Evolutionary conservation across 805 yeast species (phyloP).

Genomic region (Schwanniomyces polymorphus): DNA sequence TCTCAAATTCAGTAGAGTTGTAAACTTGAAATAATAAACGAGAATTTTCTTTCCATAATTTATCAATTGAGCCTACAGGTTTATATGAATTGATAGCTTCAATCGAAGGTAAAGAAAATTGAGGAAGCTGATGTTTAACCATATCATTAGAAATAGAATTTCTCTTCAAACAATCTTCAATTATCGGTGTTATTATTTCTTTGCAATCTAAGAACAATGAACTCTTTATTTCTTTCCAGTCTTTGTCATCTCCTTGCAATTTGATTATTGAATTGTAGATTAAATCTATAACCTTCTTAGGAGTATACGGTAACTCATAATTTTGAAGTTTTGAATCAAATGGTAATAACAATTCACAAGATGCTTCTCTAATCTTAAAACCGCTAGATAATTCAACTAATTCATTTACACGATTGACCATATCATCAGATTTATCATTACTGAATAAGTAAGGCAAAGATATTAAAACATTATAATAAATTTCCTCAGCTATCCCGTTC

Average conservation of each 20-base stretch:
- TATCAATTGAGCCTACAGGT: conserved; percentile 47
- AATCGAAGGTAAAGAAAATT: conserved; percentile 30
- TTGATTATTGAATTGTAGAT: conserved; percentile 49
- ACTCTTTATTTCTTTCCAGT: conserved; percentile 38
- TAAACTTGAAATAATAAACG: conserved; percentile 64
- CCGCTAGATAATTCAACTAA: conserved; percentile 46
- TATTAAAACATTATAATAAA: conserved; percentile 60
- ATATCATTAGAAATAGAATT: conserved; percentile 39
- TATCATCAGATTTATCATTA: conserved; percentile 33
- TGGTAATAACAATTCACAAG: conserved; percentile 22
- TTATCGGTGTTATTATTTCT: conserved; percentile 31
- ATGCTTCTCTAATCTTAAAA: conserved; percentile 28
- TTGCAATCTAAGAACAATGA: conserved; percentile 32
- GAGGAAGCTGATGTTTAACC: conserved; percentile 42
- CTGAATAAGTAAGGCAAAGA: conserved; percentile 65
- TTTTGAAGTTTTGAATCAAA: conserved; percentile 33
- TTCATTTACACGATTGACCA: conserved; percentile 39
- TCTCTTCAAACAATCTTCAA: conserved; percentile 28
- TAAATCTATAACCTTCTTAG: conserved; percentile 48
- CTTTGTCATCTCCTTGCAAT: conserved; percentile 33
- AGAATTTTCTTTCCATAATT: conserved; percentile 62
- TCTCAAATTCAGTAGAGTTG: conserved; percentile 56
- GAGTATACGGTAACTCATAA: conserved; percentile 48
- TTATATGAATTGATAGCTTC: conserved; percentile 16
- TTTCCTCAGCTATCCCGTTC: conserved; percentile 63